Evolutionary conservation across 2,329 filamentous ascomycete species (phyloP), one percentile per base, ranked within the genome.

Genomic region (Fusarium tuaranense): DNA sequence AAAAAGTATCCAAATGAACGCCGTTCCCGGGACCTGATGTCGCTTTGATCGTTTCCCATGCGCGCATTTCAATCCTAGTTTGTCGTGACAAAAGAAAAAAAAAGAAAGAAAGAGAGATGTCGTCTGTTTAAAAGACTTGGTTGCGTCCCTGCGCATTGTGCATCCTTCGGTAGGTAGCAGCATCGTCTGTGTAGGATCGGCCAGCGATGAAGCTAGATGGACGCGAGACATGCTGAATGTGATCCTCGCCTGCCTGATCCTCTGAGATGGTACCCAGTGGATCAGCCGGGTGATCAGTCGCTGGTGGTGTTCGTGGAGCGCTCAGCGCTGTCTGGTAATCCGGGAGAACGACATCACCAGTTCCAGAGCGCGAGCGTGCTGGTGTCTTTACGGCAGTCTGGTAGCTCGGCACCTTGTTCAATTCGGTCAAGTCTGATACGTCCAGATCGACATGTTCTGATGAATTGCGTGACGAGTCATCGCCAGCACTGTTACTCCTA

Each of bases 321-420:
- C 87, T 89, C 51, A 89, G 83, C 1, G 90, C 92, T 3, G 92
- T 88, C 66, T 88, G 84, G 79, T 95, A 95, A 79, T 93, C 91
- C 0, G 93, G 93, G 7, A 94, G 86, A 14, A 82, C 82, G 7
- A 84, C 81, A 36, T 86, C 86, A 25, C 87, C 86, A 8, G 86
- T 82, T 51, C 86, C 86, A 59, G 84, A 87, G 16, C 86, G 86
- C 38, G 87, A 86, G 61, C 89, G 87, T 18, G 90, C 88, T 7
- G 91, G 90, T 1, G 91, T 90, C 72, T 89, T 90, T 30, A 95
- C 90, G 0, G 93, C 93, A 1, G 93, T 95, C 18, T 89, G 88
- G 80, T 95, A 95, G 67, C 93, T 95, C 1, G 93, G 93, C 3
- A 95, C 93, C 74, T 93, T 93, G 80, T 88, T 93, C 48, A 95